Percentiles rank a stretch among this genome's conserved stretches.
Conservation (phyloP, 2,329 filamentous ascomycete species). For the Beauveria sp. region DNA sequence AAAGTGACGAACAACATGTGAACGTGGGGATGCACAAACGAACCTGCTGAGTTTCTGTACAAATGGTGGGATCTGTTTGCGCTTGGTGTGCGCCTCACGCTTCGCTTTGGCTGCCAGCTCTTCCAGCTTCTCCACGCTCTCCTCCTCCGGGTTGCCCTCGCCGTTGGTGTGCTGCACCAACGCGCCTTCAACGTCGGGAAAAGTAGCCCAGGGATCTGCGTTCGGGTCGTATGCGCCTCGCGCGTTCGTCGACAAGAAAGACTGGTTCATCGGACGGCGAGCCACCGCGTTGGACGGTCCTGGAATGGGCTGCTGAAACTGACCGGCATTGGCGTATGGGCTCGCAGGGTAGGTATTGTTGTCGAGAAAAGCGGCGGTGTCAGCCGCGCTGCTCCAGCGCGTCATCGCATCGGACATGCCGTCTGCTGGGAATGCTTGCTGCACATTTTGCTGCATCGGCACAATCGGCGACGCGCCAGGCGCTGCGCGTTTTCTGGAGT, state of each 20-base stretch:
- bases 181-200: constrained; percentile 31
- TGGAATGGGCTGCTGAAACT: constrained; percentile 24
- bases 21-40: constrained; percentile 22
- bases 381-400: constrained; percentile 35
- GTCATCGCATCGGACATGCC: constrained; percentile 41
- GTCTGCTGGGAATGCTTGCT: constrained; percentile 37
- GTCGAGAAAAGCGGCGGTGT: constrained; percentile 31
- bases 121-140: constrained; percentile 73
- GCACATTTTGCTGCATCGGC: constrained; percentile 44
- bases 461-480: constrained; percentile 61
- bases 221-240: constrained; percentile 30
- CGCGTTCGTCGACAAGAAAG: constrained; percentile 37
- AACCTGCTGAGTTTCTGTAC: constrained; percentile 97
- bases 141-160: constrained; percentile 40
- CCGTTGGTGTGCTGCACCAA: constrained; percentile 30
- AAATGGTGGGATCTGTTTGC: constrained; percentile 95
- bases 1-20: constrained; percentile 13
- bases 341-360: constrained; percentile 25
- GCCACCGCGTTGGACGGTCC: constrained; percentile 44
- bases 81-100: constrained; percentile 78
- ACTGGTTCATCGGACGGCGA: constrained; percentile 43
- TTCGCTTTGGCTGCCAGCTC: constrained; percentile 74
- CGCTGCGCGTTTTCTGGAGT: constrained; percentile 63
- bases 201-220: constrained; percentile 34
- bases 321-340: constrained; percentile 29